Percentiles rank a stretch among this genome's conserved stretches.
Conservation (phyloP, 805 yeast species). For the Ogataea henricii region DNA sequence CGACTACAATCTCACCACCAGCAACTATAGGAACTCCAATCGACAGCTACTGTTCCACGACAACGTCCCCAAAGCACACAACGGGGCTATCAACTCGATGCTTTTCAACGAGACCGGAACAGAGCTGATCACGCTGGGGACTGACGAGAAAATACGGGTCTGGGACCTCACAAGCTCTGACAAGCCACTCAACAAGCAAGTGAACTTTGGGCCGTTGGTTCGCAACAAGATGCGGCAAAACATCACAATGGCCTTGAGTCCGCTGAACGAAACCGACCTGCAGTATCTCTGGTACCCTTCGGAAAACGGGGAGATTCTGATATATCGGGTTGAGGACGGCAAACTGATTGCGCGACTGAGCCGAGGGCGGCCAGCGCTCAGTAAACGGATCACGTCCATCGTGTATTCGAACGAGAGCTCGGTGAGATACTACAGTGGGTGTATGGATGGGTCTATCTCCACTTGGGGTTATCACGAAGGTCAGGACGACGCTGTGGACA, state of each 20-base stretch:
- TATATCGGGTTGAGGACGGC: slow-evolving; percentile 62
- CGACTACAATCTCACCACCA: slow-evolving; percentile 45
- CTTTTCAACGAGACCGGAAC: slow-evolving; percentile 72
- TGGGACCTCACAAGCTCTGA: slow-evolving; percentile 70
- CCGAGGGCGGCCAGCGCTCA: slow-evolving; percentile 38
- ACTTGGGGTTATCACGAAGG: slow-evolving; percentile 51
- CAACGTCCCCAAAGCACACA: slow-evolving; percentile 60
- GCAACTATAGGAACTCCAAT: slow-evolving; percentile 23
- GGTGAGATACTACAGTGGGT: slow-evolving; percentile 57
- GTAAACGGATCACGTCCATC: slow-evolving; percentile 53
- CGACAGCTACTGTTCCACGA: slow-evolving; percentile 25
- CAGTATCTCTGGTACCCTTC: slow-evolving; percentile 71
- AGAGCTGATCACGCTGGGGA: slow-evolving; percentile 65
- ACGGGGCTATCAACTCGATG: slow-evolving; percentile 76
- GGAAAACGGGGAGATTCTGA: slow-evolving; percentile 69
- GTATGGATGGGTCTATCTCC: slow-evolving; percentile 65
- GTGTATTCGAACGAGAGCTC: slow-evolving; percentile 47
- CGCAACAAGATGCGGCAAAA: slow-evolving; percentile 64
- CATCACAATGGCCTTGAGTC: slow-evolving; percentile 55
- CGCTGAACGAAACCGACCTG: slow-evolving; percentile 51
- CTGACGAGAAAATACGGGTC: slow-evolving; percentile 75
- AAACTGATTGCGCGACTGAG: slow-evolving; percentile 59
- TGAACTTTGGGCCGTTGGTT: slow-evolving; percentile 78
- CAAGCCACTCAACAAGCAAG: slow-evolving; percentile 52
- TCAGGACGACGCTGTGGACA: slow-evolving; percentile 11